Evolutionary conservation across 2,329 filamentous ascomycete species (phyloP).

Genomic region (Cladosporium sp.): DNA sequence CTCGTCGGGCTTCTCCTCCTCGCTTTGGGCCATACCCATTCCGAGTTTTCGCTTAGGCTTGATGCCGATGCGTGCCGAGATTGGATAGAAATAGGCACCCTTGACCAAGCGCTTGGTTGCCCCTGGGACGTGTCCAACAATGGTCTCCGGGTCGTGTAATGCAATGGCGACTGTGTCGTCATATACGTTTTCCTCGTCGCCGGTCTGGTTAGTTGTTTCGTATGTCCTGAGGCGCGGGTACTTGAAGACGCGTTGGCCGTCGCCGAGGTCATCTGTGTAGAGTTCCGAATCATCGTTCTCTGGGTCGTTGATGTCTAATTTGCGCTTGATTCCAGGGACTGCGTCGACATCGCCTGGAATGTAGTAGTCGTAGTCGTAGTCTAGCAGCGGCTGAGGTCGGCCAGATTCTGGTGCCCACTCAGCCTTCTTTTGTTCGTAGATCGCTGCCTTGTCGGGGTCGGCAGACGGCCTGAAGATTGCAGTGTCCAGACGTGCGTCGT

Average conservation of each 20-base stretch:
- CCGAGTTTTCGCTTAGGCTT: constrained; percentile 39
- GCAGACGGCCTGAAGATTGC: constrained; percentile 52
- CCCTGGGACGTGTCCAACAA: constrained; percentile 26
- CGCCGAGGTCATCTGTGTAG: constrained; percentile 42
- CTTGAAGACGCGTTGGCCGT: constrained; percentile 43
- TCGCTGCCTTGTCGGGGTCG: constrained; percentile 44
- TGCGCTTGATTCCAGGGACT: constrained; percentile 51
- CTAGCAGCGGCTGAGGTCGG: constrained; percentile 48
- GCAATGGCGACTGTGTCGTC: constrained; percentile 55
- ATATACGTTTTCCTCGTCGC: constrained; percentile 50
- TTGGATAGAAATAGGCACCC: constrained; percentile 60
- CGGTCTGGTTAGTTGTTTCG: constrained; percentile 52
- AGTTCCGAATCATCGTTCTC: constrained; percentile 50
- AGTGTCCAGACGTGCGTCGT: constrained; percentile 58
- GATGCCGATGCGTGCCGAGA: constrained; percentile 54
- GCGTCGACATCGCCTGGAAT: constrained; percentile 48
- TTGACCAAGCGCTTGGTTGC: constrained; percentile 41
- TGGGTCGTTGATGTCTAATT: constrained; percentile 51
- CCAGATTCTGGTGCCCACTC: constrained; percentile 47
- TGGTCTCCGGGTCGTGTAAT: constrained; percentile 49
- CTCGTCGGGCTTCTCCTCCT: constrained; percentile 47
- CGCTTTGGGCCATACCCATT: constrained; percentile 25
- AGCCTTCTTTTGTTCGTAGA: constrained; percentile 46
- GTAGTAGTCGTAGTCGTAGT: constrained; percentile 59
- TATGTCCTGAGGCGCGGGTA: constrained; percentile 58